Evolutionary conservation across 352 stramenopile genomes (phyloP).

Genomic region (Phytopythium vexans): DNA sequence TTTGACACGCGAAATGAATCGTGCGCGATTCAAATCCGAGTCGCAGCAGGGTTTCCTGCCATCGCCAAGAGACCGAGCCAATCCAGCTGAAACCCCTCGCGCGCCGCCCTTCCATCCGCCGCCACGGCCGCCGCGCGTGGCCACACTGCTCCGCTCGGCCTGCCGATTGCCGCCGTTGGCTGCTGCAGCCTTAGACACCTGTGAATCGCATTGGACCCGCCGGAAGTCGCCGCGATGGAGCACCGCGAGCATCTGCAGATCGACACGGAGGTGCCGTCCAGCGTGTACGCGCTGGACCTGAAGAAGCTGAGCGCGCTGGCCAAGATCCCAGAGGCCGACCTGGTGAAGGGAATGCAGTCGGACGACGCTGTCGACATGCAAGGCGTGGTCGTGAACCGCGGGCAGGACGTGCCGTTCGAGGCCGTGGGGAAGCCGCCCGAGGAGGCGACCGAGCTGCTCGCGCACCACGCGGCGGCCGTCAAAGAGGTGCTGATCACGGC

Average conservation of each 20-base stretch:
- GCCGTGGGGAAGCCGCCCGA: constrained; percentile 56
- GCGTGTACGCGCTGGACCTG: constrained; percentile 70
- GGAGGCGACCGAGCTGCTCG: constrained; percentile 3
- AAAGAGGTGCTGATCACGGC: constrained; percentile 80
- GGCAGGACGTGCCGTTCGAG: constrained; percentile 77
- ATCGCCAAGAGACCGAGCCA: no score
- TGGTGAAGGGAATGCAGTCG: constrained; percentile 71
- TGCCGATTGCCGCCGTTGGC: no score
- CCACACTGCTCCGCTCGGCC: no score
- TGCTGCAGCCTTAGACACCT: no score
- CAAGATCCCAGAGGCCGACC: constrained; percentile 56
- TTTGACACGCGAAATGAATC: not conserved
- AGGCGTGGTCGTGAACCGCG: constrained; percentile 72
- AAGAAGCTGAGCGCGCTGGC: constrained; percentile 63
- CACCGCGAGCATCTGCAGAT: constrained; percentile 42
- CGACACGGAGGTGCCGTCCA: constrained; percentile 79
- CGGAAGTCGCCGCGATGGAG: constrained; percentile 16
- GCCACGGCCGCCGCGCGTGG: not conserved
- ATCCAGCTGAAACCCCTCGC: no score
- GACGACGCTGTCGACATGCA: constrained; percentile 80
- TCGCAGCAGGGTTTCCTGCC: no score
- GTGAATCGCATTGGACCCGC: no score
- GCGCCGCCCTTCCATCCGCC: no score
- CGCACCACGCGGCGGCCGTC: constrained; percentile 16
- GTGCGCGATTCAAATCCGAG: no score